Percentiles rank a stretch among this genome's conserved stretches.
These are phyloP conservation scores for Dothistroma septosporum DNA, from an alignment of 2,329 filamentous ascomycete species.

Conservation along the genomic window DNA sequence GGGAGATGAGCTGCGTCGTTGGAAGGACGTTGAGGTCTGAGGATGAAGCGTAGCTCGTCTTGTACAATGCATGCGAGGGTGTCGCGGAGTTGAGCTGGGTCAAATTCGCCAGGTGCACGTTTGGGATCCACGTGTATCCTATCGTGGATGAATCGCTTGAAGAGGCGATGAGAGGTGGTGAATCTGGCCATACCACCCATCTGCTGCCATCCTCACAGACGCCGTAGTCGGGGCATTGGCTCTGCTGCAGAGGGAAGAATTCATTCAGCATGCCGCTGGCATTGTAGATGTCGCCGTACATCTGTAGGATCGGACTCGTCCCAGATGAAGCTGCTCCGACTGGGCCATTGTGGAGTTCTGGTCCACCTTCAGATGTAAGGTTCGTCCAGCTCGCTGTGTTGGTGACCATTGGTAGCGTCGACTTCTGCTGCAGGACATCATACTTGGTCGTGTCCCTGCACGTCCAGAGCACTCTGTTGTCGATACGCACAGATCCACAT, in stretches of 20 bases:
- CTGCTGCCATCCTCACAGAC: slow-evolving; percentile 22
- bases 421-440: slow-evolving; percentile 5
- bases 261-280: slow-evolving; percentile 2
- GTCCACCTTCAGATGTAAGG: slow-evolving; percentile 11
- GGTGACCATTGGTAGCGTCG: slow-evolving; percentile 17
- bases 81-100: slow-evolving; percentile 13
- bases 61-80: slow-evolving; percentile 20
- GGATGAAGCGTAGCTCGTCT: slow-evolving; percentile 12
- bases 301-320: slow-evolving; percentile 18
- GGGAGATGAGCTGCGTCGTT: slow-evolving; percentile 11
- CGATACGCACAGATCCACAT: slow-evolving; percentile 21
- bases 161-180: slow-evolving; percentile 19
- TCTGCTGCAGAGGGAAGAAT: slow-evolving; percentile 21
- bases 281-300: slow-evolving; percentile 19
- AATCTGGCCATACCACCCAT: slow-evolving; percentile 24
- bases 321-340: slow-evolving; percentile 20
- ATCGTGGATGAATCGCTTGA: slow-evolving; percentile 7
- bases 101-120: slow-evolving; percentile 15
- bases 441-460: slow-evolving; percentile 25
- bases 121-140: slow-evolving; percentile 24
- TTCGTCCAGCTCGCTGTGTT: slow-evolving; percentile 25
- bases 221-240: slow-evolving; percentile 20
- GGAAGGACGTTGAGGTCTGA: slow-evolving; percentile 18
- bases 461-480: slow-evolving; percentile 24
- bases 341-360: slow-evolving; percentile 5